Conservation (phyloP, 768 basidiomycete species). For the Suillus subaureus region DNA sequence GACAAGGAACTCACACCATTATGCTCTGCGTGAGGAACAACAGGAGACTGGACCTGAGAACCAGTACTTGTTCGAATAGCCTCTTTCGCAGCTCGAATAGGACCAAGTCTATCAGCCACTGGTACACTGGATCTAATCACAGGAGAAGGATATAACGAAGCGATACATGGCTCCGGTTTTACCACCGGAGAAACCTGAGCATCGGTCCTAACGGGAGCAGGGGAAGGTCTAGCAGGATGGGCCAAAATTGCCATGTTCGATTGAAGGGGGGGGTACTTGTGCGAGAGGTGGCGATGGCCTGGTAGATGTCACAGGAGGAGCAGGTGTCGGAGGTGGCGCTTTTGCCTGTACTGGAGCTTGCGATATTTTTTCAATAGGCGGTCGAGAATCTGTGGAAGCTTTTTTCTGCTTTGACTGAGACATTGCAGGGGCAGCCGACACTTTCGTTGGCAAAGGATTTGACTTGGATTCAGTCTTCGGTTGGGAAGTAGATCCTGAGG, state of each 20-base stretch:
- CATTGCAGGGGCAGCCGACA: neutral
- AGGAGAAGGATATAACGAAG: constrained; percentile 8
- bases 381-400: neutral
- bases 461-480: neutral
- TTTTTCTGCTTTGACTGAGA: neutral
- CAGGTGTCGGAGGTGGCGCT: constrained; percentile 5
- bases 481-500: neutral
- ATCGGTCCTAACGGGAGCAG: neutral
- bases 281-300: neutral
- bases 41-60: constrained; percentile 15
- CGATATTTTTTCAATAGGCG: neutral
- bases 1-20: neutral
- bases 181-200: constrained; percentile 17
- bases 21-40: constrained; percentile 8
- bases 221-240: neutral
- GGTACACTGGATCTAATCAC: constrained; percentile 14
- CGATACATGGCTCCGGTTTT: constrained; percentile 21
- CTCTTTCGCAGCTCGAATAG: constrained; percentile 36
- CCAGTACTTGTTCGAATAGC: constrained; percentile 18
- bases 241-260: neutral
- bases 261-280: neutral
- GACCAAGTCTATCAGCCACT: constrained; percentile 30
- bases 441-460: neutral
- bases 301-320: constrained; percentile 2
- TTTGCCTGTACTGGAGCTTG: neutral